Conservation (phyloP, 2,329 filamentous ascomycete genomes). For the Metarhizium robertsii region DNA sequence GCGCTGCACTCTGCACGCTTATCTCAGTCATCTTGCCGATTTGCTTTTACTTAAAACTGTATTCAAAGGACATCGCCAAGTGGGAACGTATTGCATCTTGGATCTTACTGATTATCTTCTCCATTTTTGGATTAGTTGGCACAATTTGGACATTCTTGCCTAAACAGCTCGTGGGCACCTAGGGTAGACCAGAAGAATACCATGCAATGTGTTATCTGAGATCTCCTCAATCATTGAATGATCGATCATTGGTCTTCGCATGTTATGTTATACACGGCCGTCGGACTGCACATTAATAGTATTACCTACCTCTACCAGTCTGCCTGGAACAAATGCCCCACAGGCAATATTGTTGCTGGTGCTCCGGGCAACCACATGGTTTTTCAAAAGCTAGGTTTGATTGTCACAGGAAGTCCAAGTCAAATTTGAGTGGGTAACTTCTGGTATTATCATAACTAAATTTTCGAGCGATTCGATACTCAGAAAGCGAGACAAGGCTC, state of each 20-base stretch:
- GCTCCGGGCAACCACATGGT: too few relatives aligned
- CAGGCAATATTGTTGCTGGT: too few relatives aligned
- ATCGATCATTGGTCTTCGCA: too few relatives aligned
- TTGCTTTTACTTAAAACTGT: conserved; percentile 84
- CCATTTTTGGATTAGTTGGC: conserved; percentile 61
- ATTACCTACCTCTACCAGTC: too few relatives aligned
- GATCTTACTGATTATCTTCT: conserved; percentile 59
- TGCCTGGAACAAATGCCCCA: too few relatives aligned
- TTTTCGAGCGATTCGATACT: conserved; percentile 44
- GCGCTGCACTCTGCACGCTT: conserved; percentile 81
- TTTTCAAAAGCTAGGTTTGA: too few relatives aligned
- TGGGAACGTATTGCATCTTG: conserved; percentile 59
- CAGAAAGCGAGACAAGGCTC: conserved; percentile 53
- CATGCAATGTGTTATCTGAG: too few relatives aligned
- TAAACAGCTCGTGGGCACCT: conserved; percentile 58
- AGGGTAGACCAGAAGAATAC: conserved; percentile 8
- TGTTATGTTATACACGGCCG: too few relatives aligned
- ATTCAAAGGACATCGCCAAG: conserved; percentile 58
- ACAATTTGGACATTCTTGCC: conserved; percentile 86
- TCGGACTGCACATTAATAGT: too few relatives aligned
- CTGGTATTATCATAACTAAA: conserved; percentile 46
- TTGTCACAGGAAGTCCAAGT: background rate
- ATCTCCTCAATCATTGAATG: too few relatives aligned
- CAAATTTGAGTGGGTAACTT: conserved; percentile 52
- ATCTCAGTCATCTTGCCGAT: conserved; percentile 89